Percentiles rank a stretch among this genome's conserved stretches.
These are phyloP conservation scores for Butyriboletus pseudospeciosus DNA, from an alignment of 1,284 basidiomycete genomes.

Conservation along the genomic window DNA sequence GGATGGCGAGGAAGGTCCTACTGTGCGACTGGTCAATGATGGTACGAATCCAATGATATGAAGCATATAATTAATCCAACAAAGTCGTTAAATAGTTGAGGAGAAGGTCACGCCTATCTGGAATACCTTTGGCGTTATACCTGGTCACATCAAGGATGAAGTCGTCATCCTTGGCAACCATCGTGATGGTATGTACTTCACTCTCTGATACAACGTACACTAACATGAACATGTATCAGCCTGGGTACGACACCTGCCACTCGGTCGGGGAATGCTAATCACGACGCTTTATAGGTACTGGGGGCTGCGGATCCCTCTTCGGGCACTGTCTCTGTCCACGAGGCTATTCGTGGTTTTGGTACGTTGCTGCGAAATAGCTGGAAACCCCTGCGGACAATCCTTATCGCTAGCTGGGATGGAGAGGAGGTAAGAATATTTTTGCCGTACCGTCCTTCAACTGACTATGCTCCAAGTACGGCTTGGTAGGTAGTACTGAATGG, in stretches of 20 bases:
- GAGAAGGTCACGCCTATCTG: slow-evolving; percentile 45
- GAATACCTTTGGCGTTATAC: slow-evolving; percentile 74
- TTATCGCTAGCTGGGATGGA: slow-evolving; percentile 75
- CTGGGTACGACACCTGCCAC: slow-evolving; percentile 23
- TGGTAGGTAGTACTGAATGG: slow-evolving; percentile 78
- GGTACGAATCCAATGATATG: slow-evolving; percentile 30
- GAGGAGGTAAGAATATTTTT: slow-evolving; percentile 54
- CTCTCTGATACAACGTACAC: not conserved
- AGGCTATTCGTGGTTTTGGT: slow-evolving; percentile 71
- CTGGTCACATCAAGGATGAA: slow-evolving; percentile 71
- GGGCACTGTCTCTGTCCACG: slow-evolving; percentile 73
- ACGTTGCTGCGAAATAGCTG: slow-evolving; percentile 63
- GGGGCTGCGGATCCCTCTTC: slow-evolving; percentile 75
- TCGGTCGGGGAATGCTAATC: not conserved
- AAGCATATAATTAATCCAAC: slow-evolving; percentile 1
- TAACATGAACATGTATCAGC: slow-evolving; percentile 16
- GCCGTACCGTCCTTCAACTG: not conserved
- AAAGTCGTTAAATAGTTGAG: slow-evolving; percentile 38
- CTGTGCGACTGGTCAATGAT: slow-evolving; percentile 45
- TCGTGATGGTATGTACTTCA: slow-evolving; percentile 52
- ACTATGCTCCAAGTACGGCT: slow-evolving; percentile 51
- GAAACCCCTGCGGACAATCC: slow-evolving; percentile 75
- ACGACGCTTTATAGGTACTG: slow-evolving; percentile 39
- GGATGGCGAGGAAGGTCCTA: slow-evolving; percentile 33
- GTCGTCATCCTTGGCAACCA: slow-evolving; percentile 74